Base-by-base conservation (phyloP, 768 basidiomycete genomes). In the Mycena epipterygia region DNA sequence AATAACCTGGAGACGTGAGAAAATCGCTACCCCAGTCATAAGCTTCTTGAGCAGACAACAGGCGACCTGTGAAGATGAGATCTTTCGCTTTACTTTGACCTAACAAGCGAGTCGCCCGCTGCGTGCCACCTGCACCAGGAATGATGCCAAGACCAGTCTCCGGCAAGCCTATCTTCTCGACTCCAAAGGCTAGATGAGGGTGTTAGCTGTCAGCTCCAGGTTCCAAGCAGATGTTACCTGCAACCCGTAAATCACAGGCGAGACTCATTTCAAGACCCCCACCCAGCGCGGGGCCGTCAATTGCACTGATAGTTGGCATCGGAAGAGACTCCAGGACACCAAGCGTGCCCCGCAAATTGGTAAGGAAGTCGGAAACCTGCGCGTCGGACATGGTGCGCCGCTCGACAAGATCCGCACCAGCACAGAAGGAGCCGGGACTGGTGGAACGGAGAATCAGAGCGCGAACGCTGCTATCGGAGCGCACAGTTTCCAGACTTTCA, bases 271-370 rank as follows among this genome's bases (percentile, higher is more conserved):
- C 96, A 32, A 96, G 85, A 2, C 96, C 96, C n/a, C 96, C 96
- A 13, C 96, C 96, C 0, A 98, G 85, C 12, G 96, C 96, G 23
- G 94, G 95, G 0, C 96, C 96, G 77, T 98, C 96, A 46, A 98
- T 93, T 6, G 96, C 95, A 39, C 93, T 93, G 64, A 98, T 93
- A 19, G 95, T 97, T 5, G 96, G 96, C 84, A 97, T 89, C 7
- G 93, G 92, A 37, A 97, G 83, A 44, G 86, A 84, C 81, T 96
- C 95, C n/a, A 98, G 87, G 75, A 88, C 89, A 32, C 87, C 85
- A 44, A 98, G 80, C 12, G 94, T 88, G 42, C 84, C 83, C 32
- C 96, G 89, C 27, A 98, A 84, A 74, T 93, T 90, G 56, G 85
- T 81, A 52, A 98, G 91, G 81, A 97, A 98, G 75, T 86, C 89